Conservation (phyloP, 2,329 filamentous ascomycete species). For the Xylariaceae sp. region DNA sequence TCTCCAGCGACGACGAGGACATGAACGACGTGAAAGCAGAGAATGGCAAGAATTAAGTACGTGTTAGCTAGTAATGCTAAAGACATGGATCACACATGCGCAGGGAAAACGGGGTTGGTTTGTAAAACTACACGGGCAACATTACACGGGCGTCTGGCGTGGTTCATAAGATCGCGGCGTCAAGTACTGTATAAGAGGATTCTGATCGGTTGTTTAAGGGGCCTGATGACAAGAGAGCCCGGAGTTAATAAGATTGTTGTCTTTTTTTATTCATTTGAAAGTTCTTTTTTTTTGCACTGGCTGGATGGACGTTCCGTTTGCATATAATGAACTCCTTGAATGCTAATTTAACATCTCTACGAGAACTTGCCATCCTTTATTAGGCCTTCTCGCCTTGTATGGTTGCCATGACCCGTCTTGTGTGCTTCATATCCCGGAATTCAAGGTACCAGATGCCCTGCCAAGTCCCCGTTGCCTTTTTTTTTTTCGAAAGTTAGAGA, state of each 20-base stretch:
- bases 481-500: constrained; percentile 6
- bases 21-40: constrained; percentile 42
- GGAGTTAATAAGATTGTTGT: not conserved
- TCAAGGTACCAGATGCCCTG: constrained; percentile 94
- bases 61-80: not conserved
- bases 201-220: not conserved
- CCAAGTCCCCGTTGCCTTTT: constrained; percentile 61
- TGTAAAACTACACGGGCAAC: constrained; percentile 13
- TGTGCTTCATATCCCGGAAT: constrained; percentile 71
- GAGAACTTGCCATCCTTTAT: constrained; percentile 2
- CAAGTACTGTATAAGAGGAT: not conserved
- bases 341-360: not conserved
- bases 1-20: constrained; percentile 57
- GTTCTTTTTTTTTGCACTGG: not conserved
- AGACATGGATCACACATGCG: not conserved
- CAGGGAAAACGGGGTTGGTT: not conserved
- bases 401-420: constrained; percentile 79
- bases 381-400: constrained; percentile 77
- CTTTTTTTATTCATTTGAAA: not conserved
- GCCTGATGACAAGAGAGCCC: not conserved
- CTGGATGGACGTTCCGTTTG: no score
- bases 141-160: constrained; percentile 20
- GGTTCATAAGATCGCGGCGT: constrained; percentile 10
- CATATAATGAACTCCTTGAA: not conserved
- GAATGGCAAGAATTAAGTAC: constrained; percentile 21